Percentiles rank a stretch among this genome's conserved stretches.
Evolutionary conservation across 768 basidiomycete genomes (phyloP).

Genomic region (Serpula lacrymans): DNA sequence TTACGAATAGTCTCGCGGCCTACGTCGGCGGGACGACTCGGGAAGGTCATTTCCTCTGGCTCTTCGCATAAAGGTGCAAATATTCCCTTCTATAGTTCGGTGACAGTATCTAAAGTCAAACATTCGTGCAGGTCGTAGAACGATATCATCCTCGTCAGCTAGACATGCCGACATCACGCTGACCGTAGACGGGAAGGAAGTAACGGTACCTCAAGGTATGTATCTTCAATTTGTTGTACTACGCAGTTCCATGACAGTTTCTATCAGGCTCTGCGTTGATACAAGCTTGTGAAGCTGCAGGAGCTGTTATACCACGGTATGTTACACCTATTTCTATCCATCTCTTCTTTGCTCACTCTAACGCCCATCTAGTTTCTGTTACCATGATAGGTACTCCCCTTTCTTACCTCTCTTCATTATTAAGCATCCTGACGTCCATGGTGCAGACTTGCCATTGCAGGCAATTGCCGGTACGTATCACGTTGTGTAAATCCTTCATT

Average conservation of each 20-base stretch:
- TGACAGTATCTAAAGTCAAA: constrained; percentile 3
- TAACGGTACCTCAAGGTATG: constrained; percentile 93
- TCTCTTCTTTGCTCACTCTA: constrained; percentile 8
- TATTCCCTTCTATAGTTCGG: neutral
- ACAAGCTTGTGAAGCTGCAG: constrained; percentile 92
- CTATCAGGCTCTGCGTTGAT: constrained; percentile 84
- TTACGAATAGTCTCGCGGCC: constrained; percentile 70
- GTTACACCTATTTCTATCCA: constrained; percentile 12
- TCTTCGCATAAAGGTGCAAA: constrained; percentile 34
- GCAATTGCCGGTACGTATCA: constrained; percentile 83
- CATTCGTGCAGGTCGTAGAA: constrained; percentile 46
- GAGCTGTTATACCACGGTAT: constrained; percentile 76
- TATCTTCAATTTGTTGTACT: constrained; percentile 11
- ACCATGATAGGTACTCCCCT: constrained; percentile 70
- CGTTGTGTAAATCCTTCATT: constrained; percentile 4
- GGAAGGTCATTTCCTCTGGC: constrained; percentile 48
- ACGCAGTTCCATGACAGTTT: constrained; percentile 1
- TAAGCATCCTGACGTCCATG: neutral
- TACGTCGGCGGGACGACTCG: constrained; percentile 65
- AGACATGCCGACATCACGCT: constrained; percentile 81
- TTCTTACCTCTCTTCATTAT: too few species aligned
- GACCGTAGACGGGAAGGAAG: constrained; percentile 95
- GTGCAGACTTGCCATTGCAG: constrained; percentile 88
- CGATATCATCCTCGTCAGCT: constrained; percentile 62
- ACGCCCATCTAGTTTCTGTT: constrained; percentile 59